Evolutionary conservation across 305 asterid genomes (phyloP), one percentile per base, ranked within the genome.

Genomic region (Caryopteris hybrid): DNA sequence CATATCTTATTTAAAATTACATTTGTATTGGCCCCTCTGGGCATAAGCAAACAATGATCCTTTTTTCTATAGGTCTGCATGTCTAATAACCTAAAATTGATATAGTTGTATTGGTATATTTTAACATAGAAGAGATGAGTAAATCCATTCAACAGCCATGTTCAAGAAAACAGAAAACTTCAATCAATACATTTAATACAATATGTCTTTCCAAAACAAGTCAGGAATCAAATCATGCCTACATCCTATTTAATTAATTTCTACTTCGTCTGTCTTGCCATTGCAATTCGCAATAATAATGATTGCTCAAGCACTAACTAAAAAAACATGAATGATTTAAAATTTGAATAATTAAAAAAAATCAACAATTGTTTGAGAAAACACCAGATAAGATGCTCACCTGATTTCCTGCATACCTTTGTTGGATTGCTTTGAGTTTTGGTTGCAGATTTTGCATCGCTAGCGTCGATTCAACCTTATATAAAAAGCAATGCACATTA

Each of bases 381-480:
- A 82, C 42, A 66, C 34, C 23, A 54, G 54, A 10, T 13, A 18
- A 65, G 62, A 60, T 42, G 58, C 80, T 75, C 69, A 89, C 99
- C 87, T 92, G 97, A 83, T 95, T 95, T 78, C 99, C 99, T 16
- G 95, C 91, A 85, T 92, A 92, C 87, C 98, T 80, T 83, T 89
- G 89, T 76, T 95, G 99, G 72, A 95, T 95, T 4, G 99, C 98
- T 84, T 95, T 95, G 78, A 95, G 77, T 83, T 92, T 95, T 68
- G 99, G 99, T 80, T 93, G 99, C 71, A 93, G 96, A 82, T 84
- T 95, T 87, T 95, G 99, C 99, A 95, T 95, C 64, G 96, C 99
- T 73, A 95, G 61, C 7, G 98, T 92, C 13, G 99, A 95, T 78
- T 95, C 99, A 69, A 95, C 98, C 99, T 93, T 80, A 64, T 64